These are phyloP conservation scores for Camellia sinensis DNA, from an alignment of 148 eudicot species.

Conservation along the genomic window DNA sequence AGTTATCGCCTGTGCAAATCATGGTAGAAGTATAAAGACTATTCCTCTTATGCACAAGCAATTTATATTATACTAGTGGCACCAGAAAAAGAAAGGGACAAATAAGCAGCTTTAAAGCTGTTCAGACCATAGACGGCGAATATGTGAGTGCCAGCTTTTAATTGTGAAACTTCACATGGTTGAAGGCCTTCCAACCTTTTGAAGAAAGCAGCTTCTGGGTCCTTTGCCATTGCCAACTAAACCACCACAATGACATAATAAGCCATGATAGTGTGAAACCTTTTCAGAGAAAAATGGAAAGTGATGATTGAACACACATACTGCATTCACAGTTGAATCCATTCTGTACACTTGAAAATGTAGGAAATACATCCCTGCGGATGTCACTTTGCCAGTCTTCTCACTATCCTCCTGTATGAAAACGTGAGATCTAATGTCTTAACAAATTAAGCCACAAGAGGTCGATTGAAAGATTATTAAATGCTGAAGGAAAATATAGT, in stretches of 20 bases:
- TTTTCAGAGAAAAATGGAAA: neutral
- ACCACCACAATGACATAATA: conserved; percentile 16
- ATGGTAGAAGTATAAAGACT: neutral
- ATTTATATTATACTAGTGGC: neutral
- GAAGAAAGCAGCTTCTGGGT: conserved; percentile 97
- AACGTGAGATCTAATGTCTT: conserved; percentile 5
- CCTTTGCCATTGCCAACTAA: conserved; percentile 98
- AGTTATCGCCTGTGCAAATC: conserved; percentile 73
- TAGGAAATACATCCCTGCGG: conserved; percentile 97
- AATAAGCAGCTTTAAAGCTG: conserved; percentile 12
- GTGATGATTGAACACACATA: conserved; percentile 26
- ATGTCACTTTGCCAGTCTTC: conserved; percentile 86
- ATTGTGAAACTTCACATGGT: conserved; percentile 91
- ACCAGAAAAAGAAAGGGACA: conserved; percentile 10
- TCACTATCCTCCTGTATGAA: conserved; percentile 92
- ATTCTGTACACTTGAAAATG: conserved; percentile 98
- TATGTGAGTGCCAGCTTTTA: conserved; percentile 94
- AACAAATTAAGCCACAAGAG: conserved; percentile 1
- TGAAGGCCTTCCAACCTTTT: conserved; percentile 97
- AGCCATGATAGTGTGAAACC: neutral
- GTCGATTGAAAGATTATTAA: conserved; percentile 6
- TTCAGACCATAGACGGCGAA: conserved; percentile 91
- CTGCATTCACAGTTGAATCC: conserved; percentile 96
- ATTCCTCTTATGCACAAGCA: neutral
- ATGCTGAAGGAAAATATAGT: neutral